Evolutionary conservation across 345 rosid genomes (phyloP), one percentile per base, ranked within the genome.

Genomic region (Citropsis articulata): DNA sequence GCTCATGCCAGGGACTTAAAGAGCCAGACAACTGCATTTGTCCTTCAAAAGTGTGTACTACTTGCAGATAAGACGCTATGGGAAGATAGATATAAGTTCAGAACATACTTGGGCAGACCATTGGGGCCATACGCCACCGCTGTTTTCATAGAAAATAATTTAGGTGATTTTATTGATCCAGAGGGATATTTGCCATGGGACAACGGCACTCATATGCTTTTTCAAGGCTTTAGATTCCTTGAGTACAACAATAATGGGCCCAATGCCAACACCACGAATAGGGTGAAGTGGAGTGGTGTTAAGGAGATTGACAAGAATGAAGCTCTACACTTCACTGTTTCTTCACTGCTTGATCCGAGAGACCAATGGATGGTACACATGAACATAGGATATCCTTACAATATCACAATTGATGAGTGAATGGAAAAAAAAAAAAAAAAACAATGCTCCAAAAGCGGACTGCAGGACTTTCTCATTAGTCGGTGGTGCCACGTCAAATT

Each of bases 21-120:
- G 9, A 67, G 69, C 24, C 84, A 86, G 83, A 83, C 40, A 69
- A 87, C 81, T n/a, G 92, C 90, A n/a, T 69, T 90, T 53, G 88
- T 90, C 45, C 75, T 94, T 82, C 97, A 94, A 35, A 90, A 88
- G 84, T 93, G 98, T 85, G 86, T 88, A 73, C 85, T 92, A 36
- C 97, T 90, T 21, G 91, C 97, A 0, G 97, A 94, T 79, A 77
- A 48, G 73, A 79, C 79, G 18, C 90, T 91, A 22, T 78, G 69
- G 1, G 76, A 90, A 0, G 80, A 76, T 18, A 90, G 87, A 61
- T 45, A 88, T 30, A 72, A 64, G 22, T 73, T 84, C 31, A 81
- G 53, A 78, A 84, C 93, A 2, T 94, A 85, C 86, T 79, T 94
- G 65, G 97, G 98, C 21, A 78, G 98, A 65, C 97, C 98, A 0